These are phyloP conservation scores for Takashimella tepidaria DNA, from an alignment of 1,284 basidiomycete genomes.

Conservation along the genomic window DNA sequence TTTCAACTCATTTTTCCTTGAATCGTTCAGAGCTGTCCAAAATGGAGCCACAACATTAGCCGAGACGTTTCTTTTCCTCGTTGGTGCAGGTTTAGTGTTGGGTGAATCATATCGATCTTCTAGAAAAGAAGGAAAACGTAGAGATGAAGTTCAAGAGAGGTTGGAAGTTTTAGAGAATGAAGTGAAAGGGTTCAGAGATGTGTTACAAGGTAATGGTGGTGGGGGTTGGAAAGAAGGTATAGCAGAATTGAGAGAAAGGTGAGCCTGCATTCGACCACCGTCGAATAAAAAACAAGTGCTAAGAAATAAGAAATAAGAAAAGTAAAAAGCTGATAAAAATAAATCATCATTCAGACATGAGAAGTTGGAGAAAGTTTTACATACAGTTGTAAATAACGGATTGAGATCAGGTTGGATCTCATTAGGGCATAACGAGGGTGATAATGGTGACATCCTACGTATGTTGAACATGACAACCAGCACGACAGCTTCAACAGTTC, in stretches of 20 bases:
- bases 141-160: constrained; percentile 68
- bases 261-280: too few species aligned
- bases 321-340: too few species aligned
- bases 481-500: background rate
- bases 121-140: constrained; percentile 63
- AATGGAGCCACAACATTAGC: constrained; percentile 81
- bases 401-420: constrained; percentile 58
- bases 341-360: constrained; percentile 43
- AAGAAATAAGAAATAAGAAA: too few species aligned
- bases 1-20: too few species aligned
- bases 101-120: constrained; percentile 74
- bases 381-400: constrained; percentile 67
- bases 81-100: constrained; percentile 69
- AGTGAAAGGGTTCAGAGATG: constrained; percentile 45
- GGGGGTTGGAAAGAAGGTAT: constrained; percentile 17
- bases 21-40: constrained; percentile 65
- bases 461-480: constrained; percentile 10
- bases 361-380: constrained; percentile 59
- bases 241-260: constrained; percentile 29
- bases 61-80: constrained; percentile 77
- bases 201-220: constrained; percentile 17
- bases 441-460: constrained; percentile 18
- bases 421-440: constrained; percentile 30
- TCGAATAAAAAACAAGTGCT: too few species aligned
- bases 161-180: constrained; percentile 52